Evolutionary conservation across 2,329 filamentous ascomycete genomes (phyloP).

Genomic region (Ascochyta clinopodiicola): DNA sequence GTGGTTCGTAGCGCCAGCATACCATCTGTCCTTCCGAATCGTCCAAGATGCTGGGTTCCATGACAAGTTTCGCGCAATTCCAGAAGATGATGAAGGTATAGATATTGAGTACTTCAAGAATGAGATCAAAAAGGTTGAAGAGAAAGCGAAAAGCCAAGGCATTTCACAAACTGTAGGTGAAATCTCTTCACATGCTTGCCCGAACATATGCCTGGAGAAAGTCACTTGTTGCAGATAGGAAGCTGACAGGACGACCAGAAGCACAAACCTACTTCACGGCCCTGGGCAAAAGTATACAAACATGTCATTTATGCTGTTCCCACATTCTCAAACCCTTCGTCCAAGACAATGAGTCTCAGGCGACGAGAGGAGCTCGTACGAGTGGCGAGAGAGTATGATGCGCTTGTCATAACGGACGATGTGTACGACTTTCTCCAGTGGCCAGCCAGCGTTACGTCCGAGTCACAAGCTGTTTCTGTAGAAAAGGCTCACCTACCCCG

Average conservation of each 20-base stretch:
- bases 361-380: conserved; percentile 72
- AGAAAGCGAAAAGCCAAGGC: conserved; percentile 44
- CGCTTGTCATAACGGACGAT: conserved; percentile 86
- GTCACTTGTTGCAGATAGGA: not conserved
- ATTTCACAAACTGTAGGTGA: conserved; percentile 54
- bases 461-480: conserved; percentile 31
- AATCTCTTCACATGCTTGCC: not conserved
- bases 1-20: conserved; percentile 83
- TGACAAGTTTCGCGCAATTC: conserved; percentile 70
- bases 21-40: conserved; percentile 84
- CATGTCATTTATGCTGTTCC: conserved; percentile 90
- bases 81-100: conserved; percentile 79
- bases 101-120: conserved; percentile 67
- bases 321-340: conserved; percentile 87
- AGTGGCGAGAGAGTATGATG: conserved; percentile 80
- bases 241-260: conserved; percentile 46
- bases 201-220: not conserved
- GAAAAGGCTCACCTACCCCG: conserved; percentile 66
- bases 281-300: conserved; percentile 78
- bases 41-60: conserved; percentile 81
- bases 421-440: conserved; percentile 94
- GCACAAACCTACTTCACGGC: conserved; percentile 61
- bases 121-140: conserved; percentile 60
- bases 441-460: conserved; percentile 54
- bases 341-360: conserved; percentile 76